These are phyloP conservation scores for Nannochloropsis gaditana DNA, from an alignment of 108 stramenopile genomes.

Conservation along the genomic window DNA sequence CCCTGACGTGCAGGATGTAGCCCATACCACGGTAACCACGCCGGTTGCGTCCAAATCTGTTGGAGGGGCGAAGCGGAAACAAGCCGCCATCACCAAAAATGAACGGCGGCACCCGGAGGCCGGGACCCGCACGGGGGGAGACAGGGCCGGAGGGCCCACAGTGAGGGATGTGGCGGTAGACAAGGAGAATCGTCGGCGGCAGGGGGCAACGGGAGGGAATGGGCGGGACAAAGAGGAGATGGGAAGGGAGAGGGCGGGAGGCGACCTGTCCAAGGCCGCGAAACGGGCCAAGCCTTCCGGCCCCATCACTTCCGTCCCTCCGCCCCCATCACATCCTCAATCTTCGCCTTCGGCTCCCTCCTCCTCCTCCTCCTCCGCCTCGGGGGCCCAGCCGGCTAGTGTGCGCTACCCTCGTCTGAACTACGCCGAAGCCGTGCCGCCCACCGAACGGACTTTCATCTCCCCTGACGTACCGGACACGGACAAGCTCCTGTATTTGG, in stretches of 20 bases:
- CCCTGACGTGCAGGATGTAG: neutral
- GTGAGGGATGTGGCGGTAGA: neutral
- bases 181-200: neutral
- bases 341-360: neutral
- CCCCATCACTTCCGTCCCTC: neutral
- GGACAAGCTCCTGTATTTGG: neutral
- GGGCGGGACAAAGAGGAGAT: neutral
- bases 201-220: neutral
- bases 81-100: neutral
- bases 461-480: neutral
- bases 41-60: neutral
- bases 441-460: neutral
- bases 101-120: neutral
- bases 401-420: neutral
- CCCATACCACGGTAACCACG: neutral
- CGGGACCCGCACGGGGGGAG: neutral
- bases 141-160: neutral
- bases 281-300: neutral
- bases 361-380: neutral
- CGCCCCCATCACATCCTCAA: neutral
- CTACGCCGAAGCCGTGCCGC: neutral
- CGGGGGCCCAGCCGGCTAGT: too few relatives aligned
- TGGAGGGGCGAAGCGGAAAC: slow-evolving; percentile 8
- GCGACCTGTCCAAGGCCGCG: neutral
- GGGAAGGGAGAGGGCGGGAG: neutral